phyloP scores from a whole-genome alignment of 257 asterid genomes.

The Euphrasia confusa region DNA sequence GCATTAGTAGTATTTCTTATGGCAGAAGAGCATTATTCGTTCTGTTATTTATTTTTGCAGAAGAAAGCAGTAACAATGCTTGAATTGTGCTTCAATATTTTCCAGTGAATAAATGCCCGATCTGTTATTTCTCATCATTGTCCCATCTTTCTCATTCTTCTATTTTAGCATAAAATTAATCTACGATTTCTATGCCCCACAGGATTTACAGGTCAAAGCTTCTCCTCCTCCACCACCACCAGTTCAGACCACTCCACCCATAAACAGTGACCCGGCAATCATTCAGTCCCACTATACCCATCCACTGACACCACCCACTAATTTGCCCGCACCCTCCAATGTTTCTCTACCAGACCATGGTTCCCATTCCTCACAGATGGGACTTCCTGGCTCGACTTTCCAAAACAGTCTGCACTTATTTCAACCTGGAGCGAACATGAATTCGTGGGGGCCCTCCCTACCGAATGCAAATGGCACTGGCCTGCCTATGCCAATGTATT shows the following conservation, averaged over 20 bases:
- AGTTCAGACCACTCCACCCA: constrained; percentile 47
- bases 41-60: constrained; percentile 8
- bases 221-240: constrained; percentile 97
- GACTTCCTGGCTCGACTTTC: constrained; percentile 54
- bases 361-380: constrained; percentile 59
- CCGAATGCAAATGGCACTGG: constrained; percentile 69
- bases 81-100: not conserved
- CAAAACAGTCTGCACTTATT: constrained; percentile 67
- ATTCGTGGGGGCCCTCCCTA: constrained; percentile 81
- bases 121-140: not conserved
- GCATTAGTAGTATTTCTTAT: not conserved
- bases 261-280: constrained; percentile 89
- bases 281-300: constrained; percentile 92
- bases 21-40: not conserved
- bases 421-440: constrained; percentile 86
- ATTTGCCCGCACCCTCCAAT: constrained; percentile 60
- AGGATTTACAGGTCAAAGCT: constrained; percentile 94
- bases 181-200: constrained; percentile 21
- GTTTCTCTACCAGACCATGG: constrained; percentile 49
- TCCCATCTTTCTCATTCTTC: not conserved
- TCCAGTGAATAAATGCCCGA: not conserved
- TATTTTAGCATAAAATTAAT: not conserved
- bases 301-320: constrained; percentile 51
- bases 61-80: constrained; percentile 1
- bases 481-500: constrained; percentile 85